These are phyloP conservation scores for Pulicaria dysenterica DNA, from an alignment of 129 eudicot species.

Conservation along the genomic window DNA sequence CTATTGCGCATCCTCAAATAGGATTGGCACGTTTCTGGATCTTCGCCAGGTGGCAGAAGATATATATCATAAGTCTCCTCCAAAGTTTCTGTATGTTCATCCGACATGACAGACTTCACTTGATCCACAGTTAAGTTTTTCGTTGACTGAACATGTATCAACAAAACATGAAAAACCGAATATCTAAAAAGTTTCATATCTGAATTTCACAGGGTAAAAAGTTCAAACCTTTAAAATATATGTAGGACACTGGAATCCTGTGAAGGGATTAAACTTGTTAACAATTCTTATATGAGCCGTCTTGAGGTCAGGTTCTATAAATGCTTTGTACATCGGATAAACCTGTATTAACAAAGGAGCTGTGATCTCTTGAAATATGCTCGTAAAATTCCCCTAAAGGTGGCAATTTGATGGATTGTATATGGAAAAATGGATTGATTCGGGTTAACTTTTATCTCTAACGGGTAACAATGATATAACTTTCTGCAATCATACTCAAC, in stretches of 20 bases:
- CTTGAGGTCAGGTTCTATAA: constrained; percentile 43
- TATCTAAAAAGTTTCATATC: background rate
- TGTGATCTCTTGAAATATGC: constrained; percentile 12
- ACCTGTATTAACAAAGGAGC: constrained; percentile 29
- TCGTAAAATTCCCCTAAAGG: background rate
- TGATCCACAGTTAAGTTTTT: constrained; percentile 34
- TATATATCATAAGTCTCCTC: constrained; percentile 62
- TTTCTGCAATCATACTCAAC: no score
- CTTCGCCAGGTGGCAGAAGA: constrained; percentile 98
- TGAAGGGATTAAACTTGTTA: constrained; percentile 92
- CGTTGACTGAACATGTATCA: constrained; percentile 31
- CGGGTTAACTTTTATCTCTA: background rate
- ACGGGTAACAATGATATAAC: background rate
- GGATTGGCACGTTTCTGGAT: constrained; percentile 92
- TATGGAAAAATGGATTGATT: background rate
- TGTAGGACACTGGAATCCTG: constrained; percentile 90
- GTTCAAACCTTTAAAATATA: constrained; percentile 50
- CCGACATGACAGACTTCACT: constrained; percentile 35
- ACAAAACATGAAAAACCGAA: constrained; percentile 4
- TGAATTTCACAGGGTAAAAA: constrained; percentile 7
- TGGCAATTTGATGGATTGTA: background rate
- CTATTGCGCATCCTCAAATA: constrained; percentile 92
- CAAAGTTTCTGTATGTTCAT: constrained; percentile 37
- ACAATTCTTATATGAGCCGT: constrained; percentile 45
- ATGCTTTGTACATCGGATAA: constrained; percentile 46